Evolutionary conservation across 441 rosid species (phyloP), one percentile per base, ranked within the genome.

Genomic region (Euphorbia schlechtendalii): DNA sequence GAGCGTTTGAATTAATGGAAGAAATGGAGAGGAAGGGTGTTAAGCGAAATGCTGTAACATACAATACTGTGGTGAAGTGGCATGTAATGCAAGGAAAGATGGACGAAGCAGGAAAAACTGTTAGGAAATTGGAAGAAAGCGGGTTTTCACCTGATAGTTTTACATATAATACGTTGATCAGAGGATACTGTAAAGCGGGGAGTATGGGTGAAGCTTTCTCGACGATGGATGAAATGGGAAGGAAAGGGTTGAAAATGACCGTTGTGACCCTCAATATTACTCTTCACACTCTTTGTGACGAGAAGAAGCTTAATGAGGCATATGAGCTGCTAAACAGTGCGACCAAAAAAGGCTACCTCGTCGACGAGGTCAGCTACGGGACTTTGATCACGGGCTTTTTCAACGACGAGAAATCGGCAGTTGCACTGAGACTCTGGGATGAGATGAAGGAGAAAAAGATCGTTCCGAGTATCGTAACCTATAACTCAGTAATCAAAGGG

Each of bases 281-380:
- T 73, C 96, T 88, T 30, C 81, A 71, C 68, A 73, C 82, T 34
- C 78, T 92, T 27, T 90, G 96, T 66, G 67, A 48, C 68, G 89
- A 93, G 68, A 72, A 66, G 71, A 85, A 82, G 71, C 74, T 82
- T 66, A 85, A 79, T 15, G 83, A 85, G 62, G 97, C 97, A 40
- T 74, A 71, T 28, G 59, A 72, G 27, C 77, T 86, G 72, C 86
- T 93, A 41, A 59, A 60, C 28, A 83, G 71, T 74, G 88, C 97
- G 28, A 59, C 63, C 40, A 83, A 69, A 74, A 77, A 87, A 22
- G 98, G 97, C 24, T 93, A 85, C 77, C 79, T 80, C 61, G 78
- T 86, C 58, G 90, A 93, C 71, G 96, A 83, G 82, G 86, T 86
- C 52, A 90, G 88, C 66, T 88, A 88, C 69, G 90, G 92, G 22